These are phyloP conservation scores for Pichia sp. DNA, from an alignment of 1,139 yeast species.

Conservation along the genomic window DNA sequence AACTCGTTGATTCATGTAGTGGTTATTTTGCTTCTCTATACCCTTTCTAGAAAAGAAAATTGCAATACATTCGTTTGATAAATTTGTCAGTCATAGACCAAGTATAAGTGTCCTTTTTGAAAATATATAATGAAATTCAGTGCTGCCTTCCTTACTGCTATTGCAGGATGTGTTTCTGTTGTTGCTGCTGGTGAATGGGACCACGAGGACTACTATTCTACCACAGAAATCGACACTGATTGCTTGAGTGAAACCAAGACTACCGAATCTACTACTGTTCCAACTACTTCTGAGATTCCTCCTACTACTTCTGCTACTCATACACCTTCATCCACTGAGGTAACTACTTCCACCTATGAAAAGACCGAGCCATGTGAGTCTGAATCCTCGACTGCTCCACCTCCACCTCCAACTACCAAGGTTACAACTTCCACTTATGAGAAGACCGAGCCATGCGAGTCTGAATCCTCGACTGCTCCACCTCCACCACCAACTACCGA, in stretches of 20 bases:
- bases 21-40: neutral
- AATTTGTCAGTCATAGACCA: neutral
- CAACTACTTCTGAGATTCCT: neutral
- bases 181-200: slow-evolving; percentile 6
- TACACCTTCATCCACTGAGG: neutral
- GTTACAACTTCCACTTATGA: neutral
- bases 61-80: slow-evolving; percentile 1
- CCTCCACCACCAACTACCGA: neutral
- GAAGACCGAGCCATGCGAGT: slow-evolving; percentile 1
- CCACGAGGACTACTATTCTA: neutral
- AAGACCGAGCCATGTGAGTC: slow-evolving; percentile 2
- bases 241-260: neutral
- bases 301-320: neutral
- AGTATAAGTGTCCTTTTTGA: neutral
- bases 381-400: neutral
- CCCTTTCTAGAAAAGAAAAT: neutral
- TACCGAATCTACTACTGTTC: neutral
- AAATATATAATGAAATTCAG: slow-evolving; percentile 6
- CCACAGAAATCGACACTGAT: neutral
- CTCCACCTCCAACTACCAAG: neutral
- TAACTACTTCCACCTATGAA: neutral
- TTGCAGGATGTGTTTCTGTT: slow-evolving; percentile 2
- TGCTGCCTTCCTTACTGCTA: slow-evolving; percentile 4
- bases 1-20: neutral
- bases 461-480: neutral